Conservation (phyloP, 2,329 filamentous ascomycete genomes). For the Aspergillus sclerotialis region DNA sequence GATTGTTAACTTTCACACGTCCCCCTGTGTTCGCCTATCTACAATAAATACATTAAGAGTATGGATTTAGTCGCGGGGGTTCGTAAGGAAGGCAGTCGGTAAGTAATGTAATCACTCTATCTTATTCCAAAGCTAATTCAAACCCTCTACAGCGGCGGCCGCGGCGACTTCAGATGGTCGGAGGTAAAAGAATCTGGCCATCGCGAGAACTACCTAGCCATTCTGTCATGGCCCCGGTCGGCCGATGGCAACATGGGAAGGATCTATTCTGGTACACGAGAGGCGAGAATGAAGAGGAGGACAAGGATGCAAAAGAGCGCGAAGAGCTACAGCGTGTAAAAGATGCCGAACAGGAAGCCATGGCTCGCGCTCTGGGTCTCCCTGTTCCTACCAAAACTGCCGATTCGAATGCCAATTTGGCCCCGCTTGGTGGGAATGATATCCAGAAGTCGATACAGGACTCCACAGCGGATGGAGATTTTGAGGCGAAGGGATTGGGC, state of each 20-base stretch:
- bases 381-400: constrained; percentile 55
- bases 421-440: constrained; percentile 56
- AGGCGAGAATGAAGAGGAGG: constrained; percentile 45
- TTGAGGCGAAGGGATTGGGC: constrained; percentile 17
- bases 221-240: constrained; percentile 84
- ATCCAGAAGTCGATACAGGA: constrained; percentile 48
- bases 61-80: constrained; percentile 95
- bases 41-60: too few relatives aligned
- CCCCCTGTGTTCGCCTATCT: too few relatives aligned
- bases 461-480: constrained; percentile 23
- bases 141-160: constrained; percentile 58
- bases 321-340: constrained; percentile 76
- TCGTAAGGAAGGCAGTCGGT: constrained; percentile 79
- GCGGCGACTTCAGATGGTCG: constrained; percentile 91
- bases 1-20: too few relatives aligned
- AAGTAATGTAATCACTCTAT: constrained; percentile 11
- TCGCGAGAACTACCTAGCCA: constrained; percentile 90
- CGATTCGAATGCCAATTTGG: constrained; percentile 58
- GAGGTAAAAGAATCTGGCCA: constrained; percentile 81
- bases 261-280: constrained; percentile 62
- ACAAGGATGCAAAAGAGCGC: constrained; percentile 50
- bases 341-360: constrained; percentile 86
- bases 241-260: constrained; percentile 79
- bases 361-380: constrained; percentile 73
- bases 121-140: constrained; percentile 5